These are phyloP conservation scores for Phytopythium sindhum DNA, from an alignment of 352 stramenopile species.

Conservation along the genomic window DNA sequence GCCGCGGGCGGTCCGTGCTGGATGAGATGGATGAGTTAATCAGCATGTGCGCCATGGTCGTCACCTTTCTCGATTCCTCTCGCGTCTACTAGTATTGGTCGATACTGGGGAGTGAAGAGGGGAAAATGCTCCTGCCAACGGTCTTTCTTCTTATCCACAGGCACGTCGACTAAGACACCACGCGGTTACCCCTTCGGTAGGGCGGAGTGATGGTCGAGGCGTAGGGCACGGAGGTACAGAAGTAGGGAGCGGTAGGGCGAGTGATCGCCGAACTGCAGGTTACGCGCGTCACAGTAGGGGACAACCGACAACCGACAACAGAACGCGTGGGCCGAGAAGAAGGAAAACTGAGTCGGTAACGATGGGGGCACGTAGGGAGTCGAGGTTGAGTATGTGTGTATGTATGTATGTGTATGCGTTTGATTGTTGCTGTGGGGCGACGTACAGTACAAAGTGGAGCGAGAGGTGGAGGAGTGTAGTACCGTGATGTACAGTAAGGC, in stretches of 20 bases:
- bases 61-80: not conserved
- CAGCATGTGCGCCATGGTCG: constrained; percentile 58
- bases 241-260: too few relatives aligned
- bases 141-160: constrained; percentile 1
- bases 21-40: constrained; percentile 47
- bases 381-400: not conserved
- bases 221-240: too few relatives aligned
- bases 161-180: not conserved
- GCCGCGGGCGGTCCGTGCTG: constrained; percentile 20
- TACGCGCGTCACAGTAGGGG: not conserved
- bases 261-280: not conserved
- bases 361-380: not conserved
- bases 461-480: too few relatives aligned
- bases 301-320: not conserved
- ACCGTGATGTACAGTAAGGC: too few relatives aligned
- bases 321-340: constrained; percentile 1
- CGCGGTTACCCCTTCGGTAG: not conserved
- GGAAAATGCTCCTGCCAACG: not conserved
- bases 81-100: not conserved
- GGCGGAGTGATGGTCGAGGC: not conserved
- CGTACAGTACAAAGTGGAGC: not conserved
- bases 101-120: not conserved
- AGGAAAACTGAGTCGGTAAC: constrained; percentile 1
- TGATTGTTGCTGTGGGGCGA: constrained; percentile 1
- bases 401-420: not conserved